Percentiles rank a stretch among this genome's conserved stretches.
These are phyloP conservation scores for Phaeosphaeriaceae sp. DNA, from an alignment of 2,329 filamentous ascomycete species.

Conservation along the genomic window DNA sequence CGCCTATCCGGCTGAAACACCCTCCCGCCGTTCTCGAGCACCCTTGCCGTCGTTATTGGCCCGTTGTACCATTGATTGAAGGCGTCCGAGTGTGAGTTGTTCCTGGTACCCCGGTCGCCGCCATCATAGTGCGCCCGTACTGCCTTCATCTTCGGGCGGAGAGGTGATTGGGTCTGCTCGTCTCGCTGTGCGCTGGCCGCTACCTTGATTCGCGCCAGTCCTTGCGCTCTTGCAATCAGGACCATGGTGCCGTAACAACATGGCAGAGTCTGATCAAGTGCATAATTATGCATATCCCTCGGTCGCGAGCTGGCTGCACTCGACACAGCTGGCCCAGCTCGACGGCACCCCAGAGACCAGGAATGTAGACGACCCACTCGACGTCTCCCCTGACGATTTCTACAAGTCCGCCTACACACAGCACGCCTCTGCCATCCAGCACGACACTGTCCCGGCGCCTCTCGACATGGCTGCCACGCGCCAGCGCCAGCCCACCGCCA, in stretches of 20 bases:
- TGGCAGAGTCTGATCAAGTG: slow-evolving; percentile 41
- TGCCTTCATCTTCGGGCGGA: slow-evolving; percentile 23
- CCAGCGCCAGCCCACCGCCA: slow-evolving; percentile 37
- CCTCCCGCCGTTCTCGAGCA: slow-evolving; percentile 12
- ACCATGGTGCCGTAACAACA: slow-evolving; percentile 39
- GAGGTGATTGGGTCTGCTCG: slow-evolving; percentile 19
- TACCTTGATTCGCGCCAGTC: slow-evolving; percentile 37
- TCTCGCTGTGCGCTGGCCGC: slow-evolving; percentile 11
- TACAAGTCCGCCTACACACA: slow-evolving; percentile 37
- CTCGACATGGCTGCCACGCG: slow-evolving; percentile 22
- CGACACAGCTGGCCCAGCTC: slow-evolving; percentile 38
- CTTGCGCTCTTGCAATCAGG: slow-evolving; percentile 28
- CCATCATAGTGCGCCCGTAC: slow-evolving; percentile 31
- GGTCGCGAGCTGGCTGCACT: slow-evolving; percentile 45
- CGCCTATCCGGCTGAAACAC: slow-evolving; percentile 27
- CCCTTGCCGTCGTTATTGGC: slow-evolving; percentile 22
- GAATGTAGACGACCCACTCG: slow-evolving; percentile 23
- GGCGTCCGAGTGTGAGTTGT: slow-evolving; percentile 33
- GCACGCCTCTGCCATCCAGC: slow-evolving; percentile 19
- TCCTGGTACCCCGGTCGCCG: slow-evolving; percentile 34
- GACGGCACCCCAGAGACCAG: slow-evolving; percentile 16
- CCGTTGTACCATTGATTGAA: slow-evolving; percentile 23
- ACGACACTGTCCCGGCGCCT: slow-evolving; percentile 4
- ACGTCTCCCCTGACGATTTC: slow-evolving; percentile 39
- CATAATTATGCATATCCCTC: slow-evolving; percentile 41